A percentile compares a stretch with the other conserved stretches of the same genome.
Evolutionary conservation across 192 early-diverging fungal genomes (phyloP).

Genomic region (Coemansia reversa): DNA sequence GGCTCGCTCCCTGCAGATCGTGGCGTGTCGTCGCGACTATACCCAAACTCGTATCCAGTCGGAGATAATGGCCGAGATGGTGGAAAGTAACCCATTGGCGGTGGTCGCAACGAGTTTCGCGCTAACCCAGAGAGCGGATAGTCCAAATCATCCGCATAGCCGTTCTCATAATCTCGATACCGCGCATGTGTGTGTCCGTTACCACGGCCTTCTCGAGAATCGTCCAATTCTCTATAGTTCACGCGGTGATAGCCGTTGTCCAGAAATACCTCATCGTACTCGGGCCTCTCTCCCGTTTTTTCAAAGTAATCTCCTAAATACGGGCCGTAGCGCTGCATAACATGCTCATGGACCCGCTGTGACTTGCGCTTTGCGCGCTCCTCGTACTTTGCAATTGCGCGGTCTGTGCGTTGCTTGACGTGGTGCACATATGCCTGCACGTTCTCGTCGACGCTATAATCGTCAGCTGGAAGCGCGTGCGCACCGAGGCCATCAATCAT

Average conservation of each 20-base stretch:
- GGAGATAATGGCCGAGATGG: conserved; percentile 29
- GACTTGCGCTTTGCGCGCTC: conserved; percentile 42
- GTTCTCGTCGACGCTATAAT: conserved; percentile 42
- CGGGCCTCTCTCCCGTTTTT: conserved; percentile 10
- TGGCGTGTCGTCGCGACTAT: conserved; percentile 25
- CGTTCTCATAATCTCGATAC: conserved; percentile 10
- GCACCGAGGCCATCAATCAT: not conserved
- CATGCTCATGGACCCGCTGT: conserved; percentile 49
- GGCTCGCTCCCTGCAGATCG: conserved; percentile 30
- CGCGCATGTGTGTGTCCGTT: conserved; percentile 2
- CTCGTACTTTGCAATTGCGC: conserved; percentile 46
- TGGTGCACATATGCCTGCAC: conserved; percentile 52
- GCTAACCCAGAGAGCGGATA: conserved; percentile 10
- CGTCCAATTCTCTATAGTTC: conserved; percentile 16
- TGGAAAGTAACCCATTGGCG: conserved; percentile 50
- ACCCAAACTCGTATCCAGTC: conserved; percentile 15
- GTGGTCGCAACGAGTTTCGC: conserved; percentile 17
- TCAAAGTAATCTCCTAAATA: conserved; percentile 46
- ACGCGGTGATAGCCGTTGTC: conserved; percentile 2
- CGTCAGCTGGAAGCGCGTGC: conserved; percentile 7
- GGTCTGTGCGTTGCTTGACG: conserved; percentile 45
- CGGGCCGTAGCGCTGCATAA: conserved; percentile 46
- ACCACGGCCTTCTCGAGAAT: not conserved
- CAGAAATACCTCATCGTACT: conserved; percentile 8
- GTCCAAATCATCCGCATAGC: conserved; percentile 13